Evolutionary conservation across 1,284 basidiomycete genomes (phyloP).

Genomic region (Trametes hirsuta): DNA sequence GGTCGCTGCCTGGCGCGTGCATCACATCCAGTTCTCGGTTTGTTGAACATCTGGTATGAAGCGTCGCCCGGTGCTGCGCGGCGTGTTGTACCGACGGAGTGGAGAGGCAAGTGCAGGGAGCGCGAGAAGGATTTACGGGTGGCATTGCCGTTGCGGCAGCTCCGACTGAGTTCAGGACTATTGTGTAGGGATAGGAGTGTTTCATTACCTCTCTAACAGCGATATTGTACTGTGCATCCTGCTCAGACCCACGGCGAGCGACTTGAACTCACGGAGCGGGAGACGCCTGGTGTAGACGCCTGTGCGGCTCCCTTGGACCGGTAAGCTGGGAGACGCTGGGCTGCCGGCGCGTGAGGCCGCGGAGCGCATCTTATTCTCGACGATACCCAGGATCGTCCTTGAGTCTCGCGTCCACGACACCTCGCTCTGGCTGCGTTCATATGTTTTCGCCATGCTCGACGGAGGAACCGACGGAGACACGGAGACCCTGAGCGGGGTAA

Average conservation of each 20-base stretch:
- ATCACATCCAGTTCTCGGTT: slow-evolving; percentile 22
- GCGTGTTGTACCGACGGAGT: slow-evolving; percentile 17
- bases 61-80: background rate
- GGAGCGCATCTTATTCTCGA: background rate
- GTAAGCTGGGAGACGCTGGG: slow-evolving; percentile 1
- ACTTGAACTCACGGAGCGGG: too few species aligned
- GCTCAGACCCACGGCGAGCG: background rate
- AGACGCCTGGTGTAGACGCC: background rate
- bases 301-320: background rate
- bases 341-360: background rate
- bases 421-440: background rate
- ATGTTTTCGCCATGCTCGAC: background rate
- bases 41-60: slow-evolving; percentile 19
- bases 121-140: background rate
- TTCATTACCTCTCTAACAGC: background rate
- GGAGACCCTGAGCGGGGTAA: background rate
- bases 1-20: slow-evolving; percentile 4
- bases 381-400: background rate
- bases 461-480: background rate
- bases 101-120: slow-evolving; percentile 11
- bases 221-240: background rate
- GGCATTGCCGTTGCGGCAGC: background rate
- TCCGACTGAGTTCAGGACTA: too few species aligned
- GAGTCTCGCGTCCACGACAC: background rate
- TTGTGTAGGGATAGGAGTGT: background rate